Evolutionary conservation across 305 asterid genomes (phyloP).

Genomic region (Euphrasia arctica): DNA sequence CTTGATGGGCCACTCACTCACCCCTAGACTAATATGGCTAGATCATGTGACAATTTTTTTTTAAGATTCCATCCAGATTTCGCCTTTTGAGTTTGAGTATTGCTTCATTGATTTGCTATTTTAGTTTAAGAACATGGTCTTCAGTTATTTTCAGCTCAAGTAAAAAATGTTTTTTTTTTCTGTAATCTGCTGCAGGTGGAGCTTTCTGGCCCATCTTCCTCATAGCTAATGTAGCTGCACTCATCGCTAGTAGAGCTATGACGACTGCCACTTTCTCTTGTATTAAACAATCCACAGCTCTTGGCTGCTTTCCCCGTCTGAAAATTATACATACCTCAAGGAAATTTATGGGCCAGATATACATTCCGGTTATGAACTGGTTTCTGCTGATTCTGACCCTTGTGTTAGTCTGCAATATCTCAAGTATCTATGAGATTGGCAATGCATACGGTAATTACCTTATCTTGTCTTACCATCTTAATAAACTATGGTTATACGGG

Average conservation of each 20-base stretch:
- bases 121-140: conserved; percentile 8
- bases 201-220: conserved; percentile 96
- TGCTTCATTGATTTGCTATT: conserved; percentile 9
- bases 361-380: conserved; percentile 99
- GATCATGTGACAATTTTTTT: conserved; percentile 1
- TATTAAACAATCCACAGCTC: conserved; percentile 90
- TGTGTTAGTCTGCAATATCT: conserved; percentile 88
- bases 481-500: not conserved
- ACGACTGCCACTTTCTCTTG: conserved; percentile 98
- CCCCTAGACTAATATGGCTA: not conserved
- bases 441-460: conserved; percentile 89
- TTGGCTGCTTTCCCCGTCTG: conserved; percentile 99
- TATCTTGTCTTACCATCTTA: conserved; percentile 8
- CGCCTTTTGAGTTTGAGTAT: conserved; percentile 18
- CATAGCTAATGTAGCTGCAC: conserved; percentile 93
- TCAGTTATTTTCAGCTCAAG: conserved; percentile 18
- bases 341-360: conserved; percentile 98
- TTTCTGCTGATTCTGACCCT: conserved; percentile 79
- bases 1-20: too few species aligned
- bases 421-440: conserved; percentile 96
- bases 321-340: conserved; percentile 96
- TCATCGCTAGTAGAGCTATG: conserved; percentile 99
- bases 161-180: conserved; percentile 23
- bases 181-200: conserved; percentile 63
- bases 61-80: conserved; percentile 16